A percentile compares a stretch with the other conserved stretches of the same genome.
Evolutionary conservation across 306 rosid genomes (phyloP).

Genomic region (Vigna radiata): DNA sequence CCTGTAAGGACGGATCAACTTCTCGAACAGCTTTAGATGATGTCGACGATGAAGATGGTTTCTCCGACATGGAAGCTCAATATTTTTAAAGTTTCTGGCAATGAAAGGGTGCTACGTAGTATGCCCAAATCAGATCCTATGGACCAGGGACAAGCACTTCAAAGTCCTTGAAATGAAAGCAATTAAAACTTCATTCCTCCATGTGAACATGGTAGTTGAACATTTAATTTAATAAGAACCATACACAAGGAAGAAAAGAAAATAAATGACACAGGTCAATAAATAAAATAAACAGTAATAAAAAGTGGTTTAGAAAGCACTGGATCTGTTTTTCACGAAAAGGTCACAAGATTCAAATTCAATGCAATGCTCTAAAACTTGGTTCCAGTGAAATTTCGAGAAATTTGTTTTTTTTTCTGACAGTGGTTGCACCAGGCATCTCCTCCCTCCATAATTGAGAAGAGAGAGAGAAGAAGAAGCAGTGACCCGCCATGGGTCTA

Average conservation of each 20-base stretch:
- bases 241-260: conserved; percentile 14
- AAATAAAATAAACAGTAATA: background rate
- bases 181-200: conserved; percentile 51
- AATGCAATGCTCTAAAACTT: background rate
- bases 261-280: background rate
- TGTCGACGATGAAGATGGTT: conserved; percentile 45
- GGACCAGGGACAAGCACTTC: conserved; percentile 39
- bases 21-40: conserved; percentile 48
- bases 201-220: conserved; percentile 55
- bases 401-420: background rate
- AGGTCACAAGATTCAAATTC: conserved; percentile 39
- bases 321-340: conserved; percentile 45
- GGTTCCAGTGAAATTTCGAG: conserved; percentile 27
- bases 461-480: conserved; percentile 1
- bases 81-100: conserved; percentile 9
- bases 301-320: conserved; percentile 37
- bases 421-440: background rate
- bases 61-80: conserved; percentile 62
- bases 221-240: conserved; percentile 52
- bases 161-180: conserved; percentile 48
- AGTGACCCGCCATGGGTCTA: conserved; percentile 41
- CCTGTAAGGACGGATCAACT: conserved; percentile 81
- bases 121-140: conserved; percentile 43
- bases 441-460: conserved; percentile 36
- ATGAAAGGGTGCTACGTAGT: background rate